Evolutionary conservation across 1,139 yeast genomes (phyloP).

Genomic region (Geotrichum aggregatum): DNA sequence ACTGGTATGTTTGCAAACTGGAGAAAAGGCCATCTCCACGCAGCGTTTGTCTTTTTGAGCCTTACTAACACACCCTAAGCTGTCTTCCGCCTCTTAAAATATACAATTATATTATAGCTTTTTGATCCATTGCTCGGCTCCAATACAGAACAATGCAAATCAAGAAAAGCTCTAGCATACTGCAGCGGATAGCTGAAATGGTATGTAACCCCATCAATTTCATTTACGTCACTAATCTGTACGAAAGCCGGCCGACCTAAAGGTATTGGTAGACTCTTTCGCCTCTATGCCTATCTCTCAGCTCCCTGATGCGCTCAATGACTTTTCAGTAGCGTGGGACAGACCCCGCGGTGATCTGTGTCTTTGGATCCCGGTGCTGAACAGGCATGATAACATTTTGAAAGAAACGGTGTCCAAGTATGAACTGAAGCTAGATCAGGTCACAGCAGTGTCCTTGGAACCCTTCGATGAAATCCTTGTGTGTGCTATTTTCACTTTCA

Average conservation of each 20-base stretch:
- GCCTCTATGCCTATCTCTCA: slow-evolving; percentile 36
- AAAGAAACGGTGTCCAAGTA: slow-evolving; percentile 54
- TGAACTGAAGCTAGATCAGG: slow-evolving; percentile 45
- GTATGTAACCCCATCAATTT: slow-evolving; percentile 24
- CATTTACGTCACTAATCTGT: slow-evolving; percentile 8
- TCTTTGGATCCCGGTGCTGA: slow-evolving; percentile 73
- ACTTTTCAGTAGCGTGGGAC: slow-evolving; percentile 48
- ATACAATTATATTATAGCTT: no score
- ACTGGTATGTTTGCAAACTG: no score
- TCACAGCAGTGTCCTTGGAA: slow-evolving; percentile 44
- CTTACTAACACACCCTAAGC: no score
- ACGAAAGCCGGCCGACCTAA: slow-evolving; percentile 42
- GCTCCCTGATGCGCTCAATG: slow-evolving; percentile 38
- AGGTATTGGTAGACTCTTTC: slow-evolving; percentile 42
- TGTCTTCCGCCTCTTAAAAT: no score
- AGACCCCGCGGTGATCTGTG: slow-evolving; percentile 68
- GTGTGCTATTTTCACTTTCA: slow-evolving; percentile 56
- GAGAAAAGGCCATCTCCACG: no score
- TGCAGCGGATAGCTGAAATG: slow-evolving; percentile 32
- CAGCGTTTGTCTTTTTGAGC: no score
- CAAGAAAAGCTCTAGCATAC: slow-evolving; percentile 31
- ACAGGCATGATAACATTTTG: slow-evolving; percentile 66
- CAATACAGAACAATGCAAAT: slow-evolving; percentile 30
- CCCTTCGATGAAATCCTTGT: slow-evolving; percentile 48
- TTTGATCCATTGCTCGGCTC: no score